Conservation (phyloP, 768 basidiomycete species). For the Rhizopogon vesiculosus region DNA sequence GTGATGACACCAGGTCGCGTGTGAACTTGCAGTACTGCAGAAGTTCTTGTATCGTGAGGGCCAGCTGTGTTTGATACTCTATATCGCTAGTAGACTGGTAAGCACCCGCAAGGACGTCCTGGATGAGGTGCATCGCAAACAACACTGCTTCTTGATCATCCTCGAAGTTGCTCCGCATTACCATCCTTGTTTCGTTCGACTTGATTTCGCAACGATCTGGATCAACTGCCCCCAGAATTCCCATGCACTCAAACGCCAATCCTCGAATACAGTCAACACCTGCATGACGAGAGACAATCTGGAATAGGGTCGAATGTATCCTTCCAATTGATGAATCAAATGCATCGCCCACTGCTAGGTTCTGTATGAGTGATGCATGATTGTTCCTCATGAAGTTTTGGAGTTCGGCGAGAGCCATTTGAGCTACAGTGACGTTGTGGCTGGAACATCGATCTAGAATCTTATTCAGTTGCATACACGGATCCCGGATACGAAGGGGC, state of each 20-base stretch:
- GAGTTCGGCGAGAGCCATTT: constrained; percentile 73
- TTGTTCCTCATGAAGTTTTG: constrained; percentile 54
- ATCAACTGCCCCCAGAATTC: constrained; percentile 89
- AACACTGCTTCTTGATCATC: constrained; percentile 70
- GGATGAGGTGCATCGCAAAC: constrained; percentile 86
- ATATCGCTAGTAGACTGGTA: constrained; percentile 95
- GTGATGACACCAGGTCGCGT: constrained; percentile 59
- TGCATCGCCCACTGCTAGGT: constrained; percentile 75
- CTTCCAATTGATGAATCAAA: constrained; percentile 77
- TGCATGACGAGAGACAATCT: constrained; percentile 71
- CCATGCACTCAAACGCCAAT: constrained; percentile 85
- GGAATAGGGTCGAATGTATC: constrained; percentile 61
- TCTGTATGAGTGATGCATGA: constrained; percentile 48
- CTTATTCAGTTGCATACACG: constrained; percentile 51
- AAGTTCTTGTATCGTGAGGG: constrained; percentile 89
- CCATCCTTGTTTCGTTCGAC: constrained; percentile 53
- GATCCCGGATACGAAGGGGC: constrained; percentile 46
- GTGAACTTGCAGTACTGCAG: constrained; percentile 85
- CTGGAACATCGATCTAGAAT: constrained; percentile 71
- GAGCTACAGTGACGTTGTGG: constrained; percentile 76
- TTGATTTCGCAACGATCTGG: constrained; percentile 84
- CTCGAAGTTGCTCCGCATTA: constrained; percentile 75
- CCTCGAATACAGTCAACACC: constrained; percentile 62
- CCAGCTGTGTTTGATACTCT: constrained; percentile 83
- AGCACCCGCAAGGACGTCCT: constrained; percentile 79